A percentile compares a stretch with the other conserved stretches of the same genome.
Evolutionary conservation across 345 rosid species (phyloP).

Genomic region (Populus deltoides): DNA sequence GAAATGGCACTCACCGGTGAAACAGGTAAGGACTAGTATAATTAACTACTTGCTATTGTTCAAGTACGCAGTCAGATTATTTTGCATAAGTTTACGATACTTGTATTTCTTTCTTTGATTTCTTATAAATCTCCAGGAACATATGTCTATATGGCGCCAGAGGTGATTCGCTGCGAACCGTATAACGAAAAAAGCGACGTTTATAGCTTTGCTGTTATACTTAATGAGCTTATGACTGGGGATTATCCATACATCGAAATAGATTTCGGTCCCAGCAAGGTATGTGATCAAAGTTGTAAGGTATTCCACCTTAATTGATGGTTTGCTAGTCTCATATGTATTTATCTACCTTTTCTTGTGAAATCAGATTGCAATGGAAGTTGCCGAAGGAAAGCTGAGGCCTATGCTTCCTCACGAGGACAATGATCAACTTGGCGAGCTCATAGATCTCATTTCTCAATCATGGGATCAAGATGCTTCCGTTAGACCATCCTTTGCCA

Average conservation of each 20-base stretch:
- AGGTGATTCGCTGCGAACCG: constrained; percentile 57
- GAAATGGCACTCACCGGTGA: constrained; percentile 61
- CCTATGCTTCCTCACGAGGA: constrained; percentile 42
- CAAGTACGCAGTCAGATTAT: not conserved
- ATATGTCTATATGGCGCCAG: constrained; percentile 60
- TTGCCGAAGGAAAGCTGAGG: constrained; percentile 49
- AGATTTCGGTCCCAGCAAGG: constrained; percentile 42
- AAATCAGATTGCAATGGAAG: constrained; percentile 52
- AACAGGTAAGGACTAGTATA: constrained; percentile 34
- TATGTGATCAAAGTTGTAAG: not conserved
- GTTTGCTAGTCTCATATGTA: not conserved
- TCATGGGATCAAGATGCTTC: constrained; percentile 53
- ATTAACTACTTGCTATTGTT: not conserved
- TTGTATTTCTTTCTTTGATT: too few species aligned
- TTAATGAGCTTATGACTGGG: constrained; percentile 53
- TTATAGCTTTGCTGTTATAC: constrained; percentile 47
- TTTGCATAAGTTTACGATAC: not conserved
- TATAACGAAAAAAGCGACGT: constrained; percentile 61
- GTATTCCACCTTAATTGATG: not conserved
- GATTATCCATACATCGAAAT: constrained; percentile 46
- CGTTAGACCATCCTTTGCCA: constrained; percentile 41
- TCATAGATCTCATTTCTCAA: constrained; percentile 33
- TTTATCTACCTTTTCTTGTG: not conserved
- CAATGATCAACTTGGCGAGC: constrained; percentile 26
- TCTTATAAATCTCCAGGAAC: constrained; percentile 36